Base-by-base conservation (phyloP, 352 stramenopile genomes). In the Blastocystis sp. region DNA sequence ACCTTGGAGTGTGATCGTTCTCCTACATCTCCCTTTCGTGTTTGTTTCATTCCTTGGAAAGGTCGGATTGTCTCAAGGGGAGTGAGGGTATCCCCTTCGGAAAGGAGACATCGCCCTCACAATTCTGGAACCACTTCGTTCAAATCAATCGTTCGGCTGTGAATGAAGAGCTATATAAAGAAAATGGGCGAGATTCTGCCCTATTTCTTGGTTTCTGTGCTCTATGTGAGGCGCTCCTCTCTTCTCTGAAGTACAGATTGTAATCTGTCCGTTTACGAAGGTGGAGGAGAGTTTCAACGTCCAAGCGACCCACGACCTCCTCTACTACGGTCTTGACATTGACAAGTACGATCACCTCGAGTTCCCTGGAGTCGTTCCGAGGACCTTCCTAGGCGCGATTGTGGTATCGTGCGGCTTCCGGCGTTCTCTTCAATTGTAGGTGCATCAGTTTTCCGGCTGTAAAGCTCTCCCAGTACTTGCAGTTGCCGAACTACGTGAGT, bases 251-350 rank as follows among this genome's bases (percentile, higher is more conserved):
- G 3, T 19, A 9, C 26, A 88, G 78, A 88, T 88, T 50, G 45
- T 91, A 1, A 21, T 91, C 4, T 92, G 90, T 71, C 92, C 92
- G n/a, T 94, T 95, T 85, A 95, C 94, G 13, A 96, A 97, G 90
- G 96, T 99, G 16, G 97, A 99, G 91, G 97, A 99, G 92, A 98
- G 94, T 76, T 99, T 99, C 92, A 98, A 98, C 91, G 92, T 98
- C 26, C 97, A 99, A 93, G 97, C 97, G 12, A 96, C 95, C 24
- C 96, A 99, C 92, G 97, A 99, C 92, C 90, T 98, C 33, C 94
- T 98, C 39, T 93, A 94, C 9, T 93, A 95, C 51, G 92, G 92
- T 90, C 41, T 31, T 13, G 51, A 91, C 41, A 37, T 93, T 41
- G 88, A 16, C 16, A 31, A 91, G 26, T 99, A 96, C 90, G 97